A percentile compares a stretch with the other conserved stretches of the same genome.
These are phyloP conservation scores for Amylostereum areolatum DNA, from an alignment of 1,284 basidiomycete species.

Conservation along the genomic window DNA sequence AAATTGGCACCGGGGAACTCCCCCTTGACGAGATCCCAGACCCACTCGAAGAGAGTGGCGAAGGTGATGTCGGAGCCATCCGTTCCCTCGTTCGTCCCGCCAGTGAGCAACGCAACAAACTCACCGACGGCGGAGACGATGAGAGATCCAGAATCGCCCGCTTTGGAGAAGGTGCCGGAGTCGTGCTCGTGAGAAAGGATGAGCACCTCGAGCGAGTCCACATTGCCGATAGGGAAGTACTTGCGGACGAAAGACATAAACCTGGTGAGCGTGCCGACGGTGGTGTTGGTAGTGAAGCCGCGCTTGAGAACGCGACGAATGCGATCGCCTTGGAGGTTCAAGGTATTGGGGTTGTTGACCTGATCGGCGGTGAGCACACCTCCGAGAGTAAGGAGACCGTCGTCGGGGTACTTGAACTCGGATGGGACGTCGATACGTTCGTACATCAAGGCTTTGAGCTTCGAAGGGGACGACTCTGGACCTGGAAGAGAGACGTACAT, in stretches of 20 bases:
- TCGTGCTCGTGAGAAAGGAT: conserved; percentile 18
- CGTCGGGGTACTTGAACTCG: conserved; percentile 22
- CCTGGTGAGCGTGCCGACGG: conserved; percentile 21
- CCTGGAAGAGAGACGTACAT: conserved; percentile 20
- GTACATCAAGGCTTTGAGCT: conserved; percentile 20
- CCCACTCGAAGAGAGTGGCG: conserved; percentile 24
- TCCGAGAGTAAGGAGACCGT: conserved; percentile 21
- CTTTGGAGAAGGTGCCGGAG: conserved; percentile 23
- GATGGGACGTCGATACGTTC: not conserved
- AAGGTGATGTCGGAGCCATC: conserved; percentile 24
- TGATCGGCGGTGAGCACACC: conserved; percentile 24
- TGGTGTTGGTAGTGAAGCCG: conserved; percentile 21
- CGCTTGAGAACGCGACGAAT: conserved; percentile 27
- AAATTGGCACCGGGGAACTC: conserved; percentile 22
- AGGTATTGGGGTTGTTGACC: conserved; percentile 20
- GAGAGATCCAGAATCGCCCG: conserved; percentile 30
- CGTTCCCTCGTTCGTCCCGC: conserved; percentile 16
- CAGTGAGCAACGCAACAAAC: conserved; percentile 26
- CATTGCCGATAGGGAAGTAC: conserved; percentile 18
- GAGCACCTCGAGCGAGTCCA: conserved; percentile 23
- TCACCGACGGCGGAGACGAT: conserved; percentile 20
- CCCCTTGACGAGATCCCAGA: conserved; percentile 22
- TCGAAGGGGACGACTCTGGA: conserved; percentile 13
- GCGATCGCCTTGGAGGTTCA: conserved; percentile 16
- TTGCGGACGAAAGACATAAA: conserved; percentile 21